Evolutionary conservation across 495 filamentous ascomycete genomes (phyloP), one percentile per base, ranked within the genome.

Genomic region (Penicillium paxilli): DNA sequence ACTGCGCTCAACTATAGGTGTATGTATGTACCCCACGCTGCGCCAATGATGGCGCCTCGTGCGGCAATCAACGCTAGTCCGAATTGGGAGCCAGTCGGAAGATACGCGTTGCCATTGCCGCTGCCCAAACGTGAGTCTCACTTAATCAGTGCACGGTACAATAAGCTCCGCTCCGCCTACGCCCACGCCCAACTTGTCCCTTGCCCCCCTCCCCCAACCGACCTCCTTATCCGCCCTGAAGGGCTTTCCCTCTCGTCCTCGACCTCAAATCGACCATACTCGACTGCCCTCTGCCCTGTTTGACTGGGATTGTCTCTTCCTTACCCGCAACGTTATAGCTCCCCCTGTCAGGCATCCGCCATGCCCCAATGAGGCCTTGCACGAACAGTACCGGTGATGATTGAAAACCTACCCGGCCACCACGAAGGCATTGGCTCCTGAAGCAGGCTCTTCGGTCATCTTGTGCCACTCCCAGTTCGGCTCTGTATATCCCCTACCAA

Each of bases 361-460:
- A 75, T 75, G 72, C 64, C 53, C 49, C 57, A 69, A 65, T 75
- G 61, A 75, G 55, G 59, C 59, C 67, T 48, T 47, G 52, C 55
- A 66, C 64, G 58, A 58, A 44, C 54, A 49, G 59, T 57, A 47
- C 63, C 50, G 49, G 63, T 52, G 54, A 61, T 67, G 59, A 57
- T 62, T 52, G 60, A 64, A 55, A 58, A 63, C 53, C 50, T 52
- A 59, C 52, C 44, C 42, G 49, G 53, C 58, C 12, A 58, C 49
- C 47, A 57, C 52, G 51, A 69, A 58, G 61, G 50, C 46, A 62
- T 52, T 59, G 33, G 64, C 44, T 47, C 45, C 47, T 59, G 58
- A 58, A 66, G 52, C 64, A 37, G 57, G 58, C 26, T 44, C 59
- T 67, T 55, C 57, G 59, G 52, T 55, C 23, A 49, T 37, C 47